Evolutionary conservation across 148 eudicot genomes (phyloP).

Genomic region (Pharnaceum exiguum): DNA sequence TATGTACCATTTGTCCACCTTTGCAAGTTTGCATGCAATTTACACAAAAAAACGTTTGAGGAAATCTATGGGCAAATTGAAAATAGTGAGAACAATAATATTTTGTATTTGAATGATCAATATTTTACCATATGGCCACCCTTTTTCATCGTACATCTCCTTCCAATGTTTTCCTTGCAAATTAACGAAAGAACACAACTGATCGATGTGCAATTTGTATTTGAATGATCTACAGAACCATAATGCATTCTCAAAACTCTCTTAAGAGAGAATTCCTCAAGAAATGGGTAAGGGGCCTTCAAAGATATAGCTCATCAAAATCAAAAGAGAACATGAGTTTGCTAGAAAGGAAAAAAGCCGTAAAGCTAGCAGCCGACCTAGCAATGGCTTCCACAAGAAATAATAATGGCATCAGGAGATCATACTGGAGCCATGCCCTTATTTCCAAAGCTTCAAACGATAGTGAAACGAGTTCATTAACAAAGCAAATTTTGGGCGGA

Average conservation of each 20-base stretch:
- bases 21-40: no score
- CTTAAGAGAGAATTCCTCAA: conserved; percentile 51
- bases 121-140: not conserved
- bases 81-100: no score
- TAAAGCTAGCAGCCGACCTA: conserved; percentile 62
- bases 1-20: no score
- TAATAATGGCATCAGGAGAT: not conserved
- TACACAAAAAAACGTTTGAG: no score
- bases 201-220: not conserved
- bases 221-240: not conserved
- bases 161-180: not conserved
- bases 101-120: not conserved
- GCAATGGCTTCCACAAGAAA: conserved; percentile 70
- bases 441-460: conserved; percentile 34
- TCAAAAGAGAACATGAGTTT: conserved; percentile 42
- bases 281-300: conserved; percentile 59
- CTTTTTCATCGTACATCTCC: not conserved
- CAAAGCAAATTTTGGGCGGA: conserved; percentile 13
- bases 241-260: conserved; percentile 29
- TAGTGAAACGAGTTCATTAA: not conserved
- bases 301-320: conserved; percentile 33
- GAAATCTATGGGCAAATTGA: no score
- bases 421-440: conserved; percentile 58
- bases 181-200: not conserved
- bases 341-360: conserved; percentile 55